Base-by-base conservation (phyloP, 2,329 filamentous ascomycete species). In the Endothia cerciana region DNA sequence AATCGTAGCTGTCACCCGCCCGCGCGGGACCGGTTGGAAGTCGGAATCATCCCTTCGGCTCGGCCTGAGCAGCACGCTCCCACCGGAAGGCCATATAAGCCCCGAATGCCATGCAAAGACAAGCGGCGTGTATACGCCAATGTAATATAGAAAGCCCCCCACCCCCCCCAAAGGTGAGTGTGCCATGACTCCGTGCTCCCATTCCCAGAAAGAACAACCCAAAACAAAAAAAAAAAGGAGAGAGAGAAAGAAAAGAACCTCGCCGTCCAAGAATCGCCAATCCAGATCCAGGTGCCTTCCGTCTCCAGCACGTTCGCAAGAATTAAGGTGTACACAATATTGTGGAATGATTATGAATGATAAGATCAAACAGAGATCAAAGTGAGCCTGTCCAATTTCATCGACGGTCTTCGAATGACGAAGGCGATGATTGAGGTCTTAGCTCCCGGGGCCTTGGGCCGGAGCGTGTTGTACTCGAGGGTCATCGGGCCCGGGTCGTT, bases 311-410 rank as follows among this genome's bases (percentile, higher is more conserved):
- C 57, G 33, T 33, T 33, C 33, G 6, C 45, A 41, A 45, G 51
- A 62, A 68, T 66, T 68, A 68, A 60, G 56, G 62, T 66, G 59
- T 66, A 68, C 60, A 66, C 53, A 66, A 60, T 63, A 66, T 53
- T 60, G 60, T 68, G n/a, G 41, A 63, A 58, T 55, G 63, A 49
- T n/a, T 63, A 58, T 55, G 60, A 66, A 63, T n/a, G 17, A 41
- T 40, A 58, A 25, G 53, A 61, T 51, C 10, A 8, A 7, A 15
- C 8, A 7, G 19, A 40, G 19, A 25, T 15, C 13, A n/a, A 15
- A 6, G 11, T 7, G 17, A 5, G 45, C 22, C 22, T 51, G 22
- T 51, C 45, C 45, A 22, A 11, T 17, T 36, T 51, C 22, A 7
- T 15, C 47, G 25, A 25, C 6, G 4, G 43, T n/a, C 11, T n/a